A percentile compares a stretch with the other conserved stretches of the same genome.
phyloP scores from a whole-genome alignment of 2,329 filamentous ascomycete species.

The Beauveria bassiana region DNA sequence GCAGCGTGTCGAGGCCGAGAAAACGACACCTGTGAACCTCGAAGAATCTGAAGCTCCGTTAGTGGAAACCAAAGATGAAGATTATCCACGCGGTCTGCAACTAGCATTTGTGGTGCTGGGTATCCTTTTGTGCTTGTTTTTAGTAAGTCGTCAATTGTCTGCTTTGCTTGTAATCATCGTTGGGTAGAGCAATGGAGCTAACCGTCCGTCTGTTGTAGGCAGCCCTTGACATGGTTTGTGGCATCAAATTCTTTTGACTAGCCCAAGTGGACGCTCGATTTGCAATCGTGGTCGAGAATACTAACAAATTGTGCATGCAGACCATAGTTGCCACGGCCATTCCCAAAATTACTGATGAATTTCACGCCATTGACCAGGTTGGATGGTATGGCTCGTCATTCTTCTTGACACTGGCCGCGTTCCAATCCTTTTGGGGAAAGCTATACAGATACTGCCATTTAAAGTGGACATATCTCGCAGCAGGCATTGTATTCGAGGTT shows the following conservation, averaged over 20 bases:
- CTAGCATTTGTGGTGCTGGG: neutral
- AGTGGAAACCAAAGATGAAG: neutral
- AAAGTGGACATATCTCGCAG: constrained; percentile 27
- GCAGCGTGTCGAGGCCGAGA: neutral
- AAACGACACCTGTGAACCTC: neutral
- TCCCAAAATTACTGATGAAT: constrained; percentile 33
- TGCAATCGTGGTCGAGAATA: neutral
- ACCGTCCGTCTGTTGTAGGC: neutral
- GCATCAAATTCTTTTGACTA: no score
- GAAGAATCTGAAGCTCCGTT: neutral
- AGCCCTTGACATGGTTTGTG: neutral
- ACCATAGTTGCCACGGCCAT: constrained; percentile 37
- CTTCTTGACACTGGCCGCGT: constrained; percentile 23
- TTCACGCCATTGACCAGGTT: constrained; percentile 31
- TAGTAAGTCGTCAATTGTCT: neutral
- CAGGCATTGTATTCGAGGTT: constrained; percentile 33
- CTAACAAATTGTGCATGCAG: constrained; percentile 14
- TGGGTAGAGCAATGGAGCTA: neutral
- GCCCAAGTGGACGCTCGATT: neutral
- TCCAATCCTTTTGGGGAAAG: constrained; percentile 20
- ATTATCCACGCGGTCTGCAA: neutral
- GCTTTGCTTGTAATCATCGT: neutral
- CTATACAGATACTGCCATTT: constrained; percentile 31
- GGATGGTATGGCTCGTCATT: constrained; percentile 42
- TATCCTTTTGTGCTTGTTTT: neutral